Evolutionary conservation across 495 filamentous ascomycete genomes (phyloP), one percentile per base, ranked within the genome.

Genomic region (Darksidea phi): DNA sequence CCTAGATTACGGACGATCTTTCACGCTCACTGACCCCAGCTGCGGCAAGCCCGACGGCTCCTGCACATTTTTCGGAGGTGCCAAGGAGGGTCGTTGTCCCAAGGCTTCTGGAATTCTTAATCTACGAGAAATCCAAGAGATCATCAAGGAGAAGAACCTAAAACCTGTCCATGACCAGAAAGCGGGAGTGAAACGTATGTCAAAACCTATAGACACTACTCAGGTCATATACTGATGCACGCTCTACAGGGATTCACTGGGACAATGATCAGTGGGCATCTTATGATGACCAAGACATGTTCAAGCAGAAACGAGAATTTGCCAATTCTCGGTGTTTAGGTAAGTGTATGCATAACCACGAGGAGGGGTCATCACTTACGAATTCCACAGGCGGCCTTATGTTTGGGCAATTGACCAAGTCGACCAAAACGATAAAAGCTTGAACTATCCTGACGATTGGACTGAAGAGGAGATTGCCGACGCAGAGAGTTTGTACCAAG

Each of bases 361-460:
- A n/a, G n/a, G n/a, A n/a, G n/a, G n/a, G n/a, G n/a, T n/a, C n/a
- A n/a, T n/a, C n/a, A n/a, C n/a, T n/a, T n/a, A n/a, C n/a, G n/a
- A n/a, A n/a, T n/a, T n/a, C n/a, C n/a, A n/a, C n/a, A n/a, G n/a
- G n/a, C n/a, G n/a, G n/a, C n/a, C n/a, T n/a, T n/a, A n/a, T n/a
- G 41, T 56, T 1, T 56, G 53, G 53, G 53, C 53, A 3, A 24
- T 56, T 12, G 53, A 56, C 42, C 53, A 46, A 17, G 53, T 36
- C 21, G 51, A 54, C 36, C 36, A 38, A 15, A 38, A 38, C 8
- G 36, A 7, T 7, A 15, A 38, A 7, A 38, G n/a, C n/a, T n/a
- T n/a, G n/a, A n/a, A 38, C 15, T 15, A 38, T 38, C 36, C 15
- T 15, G 36, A 7, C 8, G 8, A 7, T 38, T 7, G 8, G 7